phyloP scores from a whole-genome alignment of 2,329 filamentous ascomycete genomes.

The Colletotrichum lindemuthianum region DNA sequence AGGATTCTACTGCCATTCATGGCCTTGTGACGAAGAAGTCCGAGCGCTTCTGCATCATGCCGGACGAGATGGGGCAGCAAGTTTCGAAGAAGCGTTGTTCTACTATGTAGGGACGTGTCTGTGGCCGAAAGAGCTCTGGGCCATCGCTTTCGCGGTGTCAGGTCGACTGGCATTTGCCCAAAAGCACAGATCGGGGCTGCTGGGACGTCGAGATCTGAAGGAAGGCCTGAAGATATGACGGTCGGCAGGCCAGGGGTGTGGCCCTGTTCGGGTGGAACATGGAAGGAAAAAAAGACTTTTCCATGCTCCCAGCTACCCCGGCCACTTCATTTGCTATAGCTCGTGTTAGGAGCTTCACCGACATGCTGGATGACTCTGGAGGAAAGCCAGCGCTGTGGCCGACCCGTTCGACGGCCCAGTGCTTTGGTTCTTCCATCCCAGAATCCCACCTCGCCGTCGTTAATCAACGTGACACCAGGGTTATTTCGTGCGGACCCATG shows the following conservation, averaged over 20 bases:
- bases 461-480: constrained; percentile 34
- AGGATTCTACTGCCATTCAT: constrained; percentile 11
- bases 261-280: neutral
- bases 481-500: constrained; percentile 30
- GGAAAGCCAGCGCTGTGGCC: constrained; percentile 21
- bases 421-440: constrained; percentile 25
- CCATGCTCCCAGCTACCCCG: constrained; percentile 24
- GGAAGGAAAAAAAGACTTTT: constrained; percentile 14
- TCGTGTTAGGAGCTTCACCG: constrained; percentile 32
- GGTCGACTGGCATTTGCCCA: neutral
- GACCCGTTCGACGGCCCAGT: constrained; percentile 28
- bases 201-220: constrained; percentile 4
- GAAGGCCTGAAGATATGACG: constrained; percentile 11
- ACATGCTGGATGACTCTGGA: constrained; percentile 32
- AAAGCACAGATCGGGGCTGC: constrained; percentile 3
- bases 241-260: constrained; percentile 15
- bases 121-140: no score
- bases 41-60: constrained; percentile 17
- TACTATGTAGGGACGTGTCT: no score
- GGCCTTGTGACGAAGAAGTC: constrained; percentile 14
- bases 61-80: neutral
- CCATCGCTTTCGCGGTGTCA: neutral
- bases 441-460: constrained; percentile 26
- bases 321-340: constrained; percentile 32
- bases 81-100: neutral